Conservation (phyloP, 495 filamentous ascomycete genomes). For the Xylaria venustula region DNA sequence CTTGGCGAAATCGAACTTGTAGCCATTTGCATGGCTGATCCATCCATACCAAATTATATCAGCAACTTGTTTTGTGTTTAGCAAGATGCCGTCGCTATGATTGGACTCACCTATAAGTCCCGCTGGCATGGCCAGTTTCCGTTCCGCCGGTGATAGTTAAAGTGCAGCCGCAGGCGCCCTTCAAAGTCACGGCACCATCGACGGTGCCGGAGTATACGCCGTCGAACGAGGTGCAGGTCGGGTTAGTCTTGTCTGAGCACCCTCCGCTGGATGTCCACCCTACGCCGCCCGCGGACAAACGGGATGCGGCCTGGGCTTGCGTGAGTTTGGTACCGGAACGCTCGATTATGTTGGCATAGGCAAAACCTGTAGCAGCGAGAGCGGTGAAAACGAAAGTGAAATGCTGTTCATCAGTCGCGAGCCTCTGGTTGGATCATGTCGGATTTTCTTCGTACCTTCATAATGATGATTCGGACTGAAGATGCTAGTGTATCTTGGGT, state of each 20-base stretch:
- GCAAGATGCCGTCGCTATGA: background rate
- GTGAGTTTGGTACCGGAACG: slow-evolving; percentile 17
- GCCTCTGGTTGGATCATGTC: background rate
- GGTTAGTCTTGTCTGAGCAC: slow-evolving; percentile 9
- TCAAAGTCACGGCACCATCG: slow-evolving; percentile 16
- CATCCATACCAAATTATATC: background rate
- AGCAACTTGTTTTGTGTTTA: background rate
- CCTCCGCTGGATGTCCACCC: slow-evolving; percentile 14
- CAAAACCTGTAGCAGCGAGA: slow-evolving; percentile 1
- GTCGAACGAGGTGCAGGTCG: slow-evolving; percentile 20
- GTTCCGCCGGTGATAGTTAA: slow-evolving; percentile 21
- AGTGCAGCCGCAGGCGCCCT: slow-evolving; percentile 15
- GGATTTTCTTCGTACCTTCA: background rate
- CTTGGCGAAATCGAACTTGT: slow-evolving; percentile 20
- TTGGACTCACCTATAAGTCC: slow-evolving; percentile 13
- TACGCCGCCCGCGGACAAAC: slow-evolving; percentile 13
- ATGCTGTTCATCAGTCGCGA: background rate
- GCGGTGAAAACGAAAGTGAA: background rate
- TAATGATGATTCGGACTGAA: background rate
- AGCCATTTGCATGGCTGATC: slow-evolving; percentile 14
- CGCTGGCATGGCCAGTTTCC: slow-evolving; percentile 19
- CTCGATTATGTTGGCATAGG: slow-evolving; percentile 5
- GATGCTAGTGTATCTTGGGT: background rate
- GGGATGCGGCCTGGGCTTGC: slow-evolving; percentile 12
- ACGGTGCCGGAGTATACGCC: slow-evolving; percentile 15